Base-by-base conservation (phyloP, 495 filamentous ascomycete genomes). In the Xylaria intraflava region DNA sequence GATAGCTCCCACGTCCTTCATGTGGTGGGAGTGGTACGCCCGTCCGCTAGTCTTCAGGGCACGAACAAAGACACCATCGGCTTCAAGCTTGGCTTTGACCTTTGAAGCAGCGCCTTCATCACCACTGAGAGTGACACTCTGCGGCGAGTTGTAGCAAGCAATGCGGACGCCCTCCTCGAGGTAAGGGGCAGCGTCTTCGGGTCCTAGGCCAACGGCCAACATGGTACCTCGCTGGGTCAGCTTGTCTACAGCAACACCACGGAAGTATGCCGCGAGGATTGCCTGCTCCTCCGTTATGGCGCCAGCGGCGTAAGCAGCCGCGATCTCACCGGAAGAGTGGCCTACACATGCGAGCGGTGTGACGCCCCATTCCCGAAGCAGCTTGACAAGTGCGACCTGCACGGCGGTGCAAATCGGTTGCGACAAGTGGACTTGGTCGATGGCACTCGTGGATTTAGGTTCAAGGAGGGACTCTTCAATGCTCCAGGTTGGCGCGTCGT, bases 11-110 rank as follows among this genome's bases (percentile, higher is more conserved):
- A 72, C 61, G 30, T 67, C 49, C 26, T 68, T 56, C 75, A 86
- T 84, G 54, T 84, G 78, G 49, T 76, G 72, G 0, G 82, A 85
- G 58, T 87, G 83, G 53, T 82, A 86, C 0, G 82, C 83, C 19
- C 72, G 64, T 5, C 62, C 65, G 17, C 66, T 59, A 2, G 73
- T 68, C 23, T 63, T 57, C 6, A 79, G 50, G 23, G 58, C 9
- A 12, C 74, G 65, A 3, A 61, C 60, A 46, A 77, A 77, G 23
- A 69, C 27, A 7, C 46, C 48, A 20, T 77, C 70, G 14, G 83
- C 79, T 46, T 76, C 62, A 1, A 83, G 59, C 45, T 74, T 65
- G 19, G 69, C 61, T 22, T 81, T 60, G 6, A 72, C 74, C 6
- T 58, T 62, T 36, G 60, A 65, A 12, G 79, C 51, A 0, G 52